Base-by-base conservation (phyloP, 2,329 filamentous ascomycete genomes). In the Aureobasidium sp. region DNA sequence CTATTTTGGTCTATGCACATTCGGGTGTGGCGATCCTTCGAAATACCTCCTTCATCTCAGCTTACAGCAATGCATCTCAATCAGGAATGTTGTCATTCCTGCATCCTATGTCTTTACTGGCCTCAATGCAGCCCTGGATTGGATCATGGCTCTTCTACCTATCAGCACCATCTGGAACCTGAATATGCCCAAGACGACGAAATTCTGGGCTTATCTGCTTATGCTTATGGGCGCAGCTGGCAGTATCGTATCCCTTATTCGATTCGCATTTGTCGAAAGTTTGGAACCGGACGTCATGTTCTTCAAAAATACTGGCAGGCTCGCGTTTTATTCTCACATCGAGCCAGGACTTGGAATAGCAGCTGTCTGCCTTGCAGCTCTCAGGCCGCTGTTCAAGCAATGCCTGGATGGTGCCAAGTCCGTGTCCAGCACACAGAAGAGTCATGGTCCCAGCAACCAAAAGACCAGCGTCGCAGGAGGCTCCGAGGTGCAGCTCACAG, bases 271-370 rank as follows among this genome's bases (percentile, higher is more conserved):
- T 45, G 51, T 64, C 37, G 39, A 47, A 10, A 59, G 59, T 30
- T 30, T 59, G 21, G 54, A 59, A 36, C 51, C 51, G 7, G 27
- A 16, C 10, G 14, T n/a, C 27, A 30, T 48, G 13, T 61, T 61
- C 41, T 61, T 61, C 39, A 54, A 47, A 14, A 45, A 51, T 6
- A 45, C 64, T 10, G 62, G 55, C 21, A 54, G 62, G 32, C 55
- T 65, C 32, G 61, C 61, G 3, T 59, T 66, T 36, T 66, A 62
- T 42, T 62, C 57, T 25, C 57, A 47, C 13, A 61, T 65, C 41
- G 68, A 69, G 45, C 63, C 61, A 16, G 65, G 65, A 37, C 58
- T 69, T 14, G 67, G 66, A 16, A 62, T 69, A 7, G 62, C 62
- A 27, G 68, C 67, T 39, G 59, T 65, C 4, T 67, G 63, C 6